Base-by-base conservation (phyloP, 495 filamentous ascomycete genomes). In the Neurospora sp. region DNA sequence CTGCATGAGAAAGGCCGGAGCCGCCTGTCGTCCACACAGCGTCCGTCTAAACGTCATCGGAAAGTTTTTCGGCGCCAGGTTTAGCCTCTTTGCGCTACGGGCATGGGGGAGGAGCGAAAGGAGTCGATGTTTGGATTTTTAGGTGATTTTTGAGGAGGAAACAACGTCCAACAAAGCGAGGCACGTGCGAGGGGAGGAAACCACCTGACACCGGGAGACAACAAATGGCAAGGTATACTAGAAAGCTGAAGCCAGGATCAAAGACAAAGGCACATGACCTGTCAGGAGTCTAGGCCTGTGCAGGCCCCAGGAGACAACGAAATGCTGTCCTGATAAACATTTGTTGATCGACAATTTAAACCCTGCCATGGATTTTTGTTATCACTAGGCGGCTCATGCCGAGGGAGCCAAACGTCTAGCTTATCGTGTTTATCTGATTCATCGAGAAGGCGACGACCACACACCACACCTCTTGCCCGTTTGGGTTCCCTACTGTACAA, bases 1-100 rank as follows among this genome's bases (percentile, higher is more conserved):
- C 76, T 79, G 77, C 79, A 79, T 74, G 31, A 61, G 65, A 78
- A 37, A 35, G 53, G 53, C 69, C 75, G 76, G 79, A 74, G 75
- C 73, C 70, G 53, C 53, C 53, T 65, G 53, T 35, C 53, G 53
- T 31, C 53, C 53, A 65, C 27, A 61, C 53, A 61, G 47, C 47
- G 12, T 31, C 47, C 47, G 12, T 61, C 27, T 6, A 65, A 65
- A 65, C 53, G 53, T 65, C 53, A 65, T 65, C 53, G 53, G 53
- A 65, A 65, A 65, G 53, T 37, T 65, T 65, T 65, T 65, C 53
- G 31, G 27, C 27, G 14, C 53, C 27, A 65, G 53, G 8, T 14
- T 35, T 65, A 8, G 53, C 14, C 53, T 35, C 53, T 61, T 35
- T 61, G 53, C 53, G 53, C 53, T 59, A 27, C 10, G 20, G 47